phyloP scores from a whole-genome alignment of 2,329 filamentous ascomycete species.

The Microcyclospora pomicola region DNA sequence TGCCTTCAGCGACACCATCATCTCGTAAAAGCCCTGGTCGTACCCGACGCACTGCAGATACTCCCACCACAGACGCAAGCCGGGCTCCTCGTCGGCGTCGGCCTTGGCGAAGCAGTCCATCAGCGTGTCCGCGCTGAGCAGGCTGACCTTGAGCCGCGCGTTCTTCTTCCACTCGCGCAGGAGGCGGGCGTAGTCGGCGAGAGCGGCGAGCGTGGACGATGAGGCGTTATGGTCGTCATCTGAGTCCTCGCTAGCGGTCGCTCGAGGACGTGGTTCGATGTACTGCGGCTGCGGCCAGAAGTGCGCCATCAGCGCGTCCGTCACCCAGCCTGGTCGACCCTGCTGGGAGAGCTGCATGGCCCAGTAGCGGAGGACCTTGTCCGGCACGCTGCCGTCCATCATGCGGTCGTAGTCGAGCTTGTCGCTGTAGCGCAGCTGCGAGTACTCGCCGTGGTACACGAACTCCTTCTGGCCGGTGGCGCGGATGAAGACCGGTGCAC shows the following conservation, averaged over 20 bases:
- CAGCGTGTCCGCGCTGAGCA: constrained; percentile 25
- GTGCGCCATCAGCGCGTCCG: constrained; percentile 25
- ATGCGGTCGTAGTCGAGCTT: constrained; percentile 31
- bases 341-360: constrained; percentile 24
- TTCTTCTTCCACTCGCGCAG: constrained; percentile 29
- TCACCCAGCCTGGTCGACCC: constrained; percentile 30
- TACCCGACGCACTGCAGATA: constrained; percentile 32
- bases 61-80: constrained; percentile 34
- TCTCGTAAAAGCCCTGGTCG: constrained; percentile 28
- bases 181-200: constrained; percentile 23
- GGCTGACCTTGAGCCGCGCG: constrained; percentile 20
- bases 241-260: constrained; percentile 3
- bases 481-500: constrained; percentile 30
- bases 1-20: constrained; percentile 20
- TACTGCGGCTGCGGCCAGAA: constrained; percentile 32
- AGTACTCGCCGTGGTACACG: constrained; percentile 34
- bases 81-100: constrained; percentile 27
- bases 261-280: constrained; percentile 20
- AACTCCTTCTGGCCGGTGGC: constrained; percentile 17
- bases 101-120: constrained; percentile 27
- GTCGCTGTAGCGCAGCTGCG: constrained; percentile 30
- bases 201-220: constrained; percentile 17
- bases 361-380: constrained; percentile 23
- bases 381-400: constrained; percentile 22
- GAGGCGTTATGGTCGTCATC: neutral